Evolutionary conservation across 164 flowering plant species (phyloP).

Genomic region (Nymphaea thermarum): DNA sequence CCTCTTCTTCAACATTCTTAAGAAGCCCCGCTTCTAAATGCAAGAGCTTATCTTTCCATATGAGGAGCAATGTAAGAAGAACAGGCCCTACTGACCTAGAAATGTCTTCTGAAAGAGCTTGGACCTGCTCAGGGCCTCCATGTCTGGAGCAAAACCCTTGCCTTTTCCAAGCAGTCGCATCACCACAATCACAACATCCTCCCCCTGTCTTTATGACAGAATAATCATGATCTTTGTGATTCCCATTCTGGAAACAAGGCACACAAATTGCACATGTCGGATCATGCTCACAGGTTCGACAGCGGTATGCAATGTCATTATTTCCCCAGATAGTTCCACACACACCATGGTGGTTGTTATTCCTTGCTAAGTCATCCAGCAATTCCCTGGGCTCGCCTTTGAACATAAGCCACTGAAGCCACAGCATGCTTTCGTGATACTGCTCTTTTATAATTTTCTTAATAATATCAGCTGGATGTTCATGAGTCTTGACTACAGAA

Average conservation of each 20-base stretch:
- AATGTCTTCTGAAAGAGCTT: slow-evolving; percentile 55
- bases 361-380: slow-evolving; percentile 30
- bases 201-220: slow-evolving; percentile 77
- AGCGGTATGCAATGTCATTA: slow-evolving; percentile 76
- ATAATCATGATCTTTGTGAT: slow-evolving; percentile 86
- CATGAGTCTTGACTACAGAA: neutral
- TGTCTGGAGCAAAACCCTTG: slow-evolving; percentile 95
- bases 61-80: slow-evolving; percentile 42
- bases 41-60: slow-evolving; percentile 53
- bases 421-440: slow-evolving; percentile 49
- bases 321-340: slow-evolving; percentile 95
- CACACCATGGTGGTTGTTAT: slow-evolving; percentile 60
- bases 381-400: slow-evolving; percentile 43
- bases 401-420: slow-evolving; percentile 98
- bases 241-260: slow-evolving; percentile 91
- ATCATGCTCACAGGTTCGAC: slow-evolving; percentile 86
- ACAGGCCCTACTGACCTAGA: slow-evolving; percentile 61
- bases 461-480: neutral
- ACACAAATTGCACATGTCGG: slow-evolving; percentile 98
- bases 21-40: slow-evolving; percentile 2
- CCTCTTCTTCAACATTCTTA: slow-evolving; percentile 18
- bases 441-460: slow-evolving; percentile 17
- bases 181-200: slow-evolving; percentile 99
- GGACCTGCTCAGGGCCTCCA: slow-evolving; percentile 86
- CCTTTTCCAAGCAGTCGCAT: slow-evolving; percentile 92